Conservation (phyloP, 2,329 filamentous ascomycete genomes). For the Aureobasidium sp. region DNA sequence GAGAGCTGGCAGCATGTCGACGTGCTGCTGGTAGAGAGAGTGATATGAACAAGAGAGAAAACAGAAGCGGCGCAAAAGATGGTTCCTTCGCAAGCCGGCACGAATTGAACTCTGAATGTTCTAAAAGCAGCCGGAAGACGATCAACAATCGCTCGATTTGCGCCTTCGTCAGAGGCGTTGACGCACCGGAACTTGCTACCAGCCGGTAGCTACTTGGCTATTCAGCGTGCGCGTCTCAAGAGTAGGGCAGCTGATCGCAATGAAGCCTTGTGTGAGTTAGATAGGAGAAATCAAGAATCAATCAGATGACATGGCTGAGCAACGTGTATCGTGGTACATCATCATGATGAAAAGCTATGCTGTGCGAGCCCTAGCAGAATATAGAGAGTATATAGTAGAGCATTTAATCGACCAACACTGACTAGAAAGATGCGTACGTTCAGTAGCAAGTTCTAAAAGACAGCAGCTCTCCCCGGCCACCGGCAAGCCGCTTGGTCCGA, state of each 20-base stretch:
- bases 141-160: conserved; percentile 6
- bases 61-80: background rate
- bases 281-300: background rate
- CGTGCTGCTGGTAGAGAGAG: background rate
- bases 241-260: background rate
- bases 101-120: conserved; percentile 1
- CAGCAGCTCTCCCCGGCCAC: background rate
- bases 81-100: background rate
- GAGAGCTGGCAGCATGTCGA: conserved; percentile 2
- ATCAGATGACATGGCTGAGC: background rate
- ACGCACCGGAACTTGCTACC: background rate
- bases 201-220: background rate
- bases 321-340: background rate
- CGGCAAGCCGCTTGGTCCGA: background rate
- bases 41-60: background rate
- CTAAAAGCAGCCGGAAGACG: background rate
- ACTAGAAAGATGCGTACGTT: background rate
- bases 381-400: background rate
- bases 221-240: background rate
- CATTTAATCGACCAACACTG: background rate
- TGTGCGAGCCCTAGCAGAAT: background rate
- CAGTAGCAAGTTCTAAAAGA: background rate
- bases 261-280: background rate
- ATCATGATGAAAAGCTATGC: background rate
- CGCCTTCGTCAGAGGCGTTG: background rate